phyloP scores from a whole-genome alignment of 805 yeast genomes.

The Sugiyamaella americana region DNA sequence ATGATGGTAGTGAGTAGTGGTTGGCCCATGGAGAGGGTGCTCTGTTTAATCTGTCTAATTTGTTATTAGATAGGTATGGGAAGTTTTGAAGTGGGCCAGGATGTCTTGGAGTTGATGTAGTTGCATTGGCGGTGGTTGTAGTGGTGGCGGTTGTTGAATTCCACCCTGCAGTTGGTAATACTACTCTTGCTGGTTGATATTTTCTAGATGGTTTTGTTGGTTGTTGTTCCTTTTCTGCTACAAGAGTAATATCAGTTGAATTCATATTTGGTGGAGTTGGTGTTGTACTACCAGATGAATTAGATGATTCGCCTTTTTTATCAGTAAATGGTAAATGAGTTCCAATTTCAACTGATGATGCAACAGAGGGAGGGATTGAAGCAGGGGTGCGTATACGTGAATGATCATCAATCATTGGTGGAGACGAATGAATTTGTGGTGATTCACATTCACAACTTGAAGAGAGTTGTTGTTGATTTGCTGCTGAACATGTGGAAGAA shows the following conservation, averaged over 20 bases:
- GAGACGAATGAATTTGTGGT: background rate
- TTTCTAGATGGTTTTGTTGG: conserved; percentile 8
- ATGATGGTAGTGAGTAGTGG: conserved; percentile 11
- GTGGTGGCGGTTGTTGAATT: background rate
- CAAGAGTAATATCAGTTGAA: background rate
- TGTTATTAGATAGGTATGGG: conserved; percentile 3
- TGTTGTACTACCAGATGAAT: conserved; percentile 3
- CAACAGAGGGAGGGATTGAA: conserved; percentile 3
- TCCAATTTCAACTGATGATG: conserved; percentile 28
- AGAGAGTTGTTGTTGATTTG: background rate
- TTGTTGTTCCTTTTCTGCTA: background rate
- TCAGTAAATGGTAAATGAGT: conserved; percentile 24
- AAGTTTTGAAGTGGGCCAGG: conserved; percentile 1
- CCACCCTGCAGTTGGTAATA: conserved; percentile 15
- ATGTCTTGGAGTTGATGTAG: background rate
- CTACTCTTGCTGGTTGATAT: conserved; percentile 26
- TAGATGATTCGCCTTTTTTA: background rate
- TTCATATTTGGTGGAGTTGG: background rate
- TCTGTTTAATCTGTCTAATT: too few relatives aligned
- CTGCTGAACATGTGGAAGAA: background rate
- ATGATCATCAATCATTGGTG: background rate
- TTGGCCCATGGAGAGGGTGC: background rate
- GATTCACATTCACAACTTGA: background rate
- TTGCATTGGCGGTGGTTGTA: background rate
- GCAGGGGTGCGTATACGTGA: conserved; percentile 3